phyloP scores from a whole-genome alignment of 768 basidiomycete species.

The Mycena latifolia region DNA sequence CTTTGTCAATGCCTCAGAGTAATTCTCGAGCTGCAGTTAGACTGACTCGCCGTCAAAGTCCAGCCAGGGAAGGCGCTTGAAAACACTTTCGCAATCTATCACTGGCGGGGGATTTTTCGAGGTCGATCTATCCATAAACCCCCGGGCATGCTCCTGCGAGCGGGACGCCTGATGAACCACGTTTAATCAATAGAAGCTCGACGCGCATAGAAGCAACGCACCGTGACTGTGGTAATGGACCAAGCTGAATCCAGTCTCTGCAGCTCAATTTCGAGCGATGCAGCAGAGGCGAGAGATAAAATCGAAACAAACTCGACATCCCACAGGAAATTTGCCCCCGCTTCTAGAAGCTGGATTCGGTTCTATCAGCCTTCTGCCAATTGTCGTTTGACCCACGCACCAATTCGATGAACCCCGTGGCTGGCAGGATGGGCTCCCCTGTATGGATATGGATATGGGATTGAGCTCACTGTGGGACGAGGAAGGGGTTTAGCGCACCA shows the following conservation, averaged over 20 bases:
- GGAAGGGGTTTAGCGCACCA: slow-evolving; percentile 10
- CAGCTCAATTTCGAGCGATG: slow-evolving; percentile 10
- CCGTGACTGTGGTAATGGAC: slow-evolving; percentile 16
- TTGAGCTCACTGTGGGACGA: not conserved
- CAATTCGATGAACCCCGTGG: slow-evolving; percentile 25
- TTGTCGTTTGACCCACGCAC: slow-evolving; percentile 3
- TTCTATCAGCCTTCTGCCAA: not conserved
- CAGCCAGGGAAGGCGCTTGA: slow-evolving; percentile 5
- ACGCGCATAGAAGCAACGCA: not conserved
- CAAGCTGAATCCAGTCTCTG: slow-evolving; percentile 12
- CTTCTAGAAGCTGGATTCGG: slow-evolving; percentile 21
- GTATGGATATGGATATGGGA: not conserved
- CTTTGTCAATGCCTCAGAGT: not conserved
- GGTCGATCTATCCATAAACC: slow-evolving; percentile 13
- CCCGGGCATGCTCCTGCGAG: slow-evolving; percentile 18
- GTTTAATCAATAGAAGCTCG: not conserved
- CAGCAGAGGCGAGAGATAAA: slow-evolving; percentile 4
- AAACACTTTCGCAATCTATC: not conserved
- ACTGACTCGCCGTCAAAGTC: not conserved
- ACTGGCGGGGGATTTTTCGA: not conserved
- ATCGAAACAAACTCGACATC: slow-evolving; percentile 25
- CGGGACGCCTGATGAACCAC: not conserved
- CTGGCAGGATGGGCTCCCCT: slow-evolving; percentile 26
- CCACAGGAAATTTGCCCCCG: slow-evolving; percentile 23
- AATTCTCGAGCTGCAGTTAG: too few species aligned